phyloP scores from a whole-genome alignment of 1,284 basidiomycete genomes.

The Porodaedalea pini region DNA sequence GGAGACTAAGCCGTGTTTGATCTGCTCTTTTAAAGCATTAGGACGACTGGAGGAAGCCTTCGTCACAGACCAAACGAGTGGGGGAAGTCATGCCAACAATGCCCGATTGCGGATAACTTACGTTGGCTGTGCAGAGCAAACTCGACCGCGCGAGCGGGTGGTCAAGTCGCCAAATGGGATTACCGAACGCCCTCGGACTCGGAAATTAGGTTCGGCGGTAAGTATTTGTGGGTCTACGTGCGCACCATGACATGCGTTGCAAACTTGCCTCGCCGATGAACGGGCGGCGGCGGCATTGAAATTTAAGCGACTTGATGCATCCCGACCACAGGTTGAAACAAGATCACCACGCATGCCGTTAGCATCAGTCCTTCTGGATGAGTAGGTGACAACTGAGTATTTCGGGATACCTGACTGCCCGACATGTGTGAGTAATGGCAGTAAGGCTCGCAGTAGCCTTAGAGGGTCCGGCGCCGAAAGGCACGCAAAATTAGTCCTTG shows the following conservation, averaged over 20 bases:
- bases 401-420: background rate
- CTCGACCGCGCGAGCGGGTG: background rate
- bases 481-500: no score
- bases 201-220: conserved; percentile 5
- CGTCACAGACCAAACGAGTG: background rate
- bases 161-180: conserved; percentile 10
- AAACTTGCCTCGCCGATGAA: background rate
- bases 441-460: no score
- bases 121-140: conserved; percentile 7
- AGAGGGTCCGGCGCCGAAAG: no score
- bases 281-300: background rate
- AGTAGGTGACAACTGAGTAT: background rate
- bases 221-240: background rate
- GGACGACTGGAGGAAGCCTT: conserved; percentile 4
- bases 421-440: no score
- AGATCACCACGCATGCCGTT: background rate
- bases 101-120: conserved; percentile 6
- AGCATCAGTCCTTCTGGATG: background rate
- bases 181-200: background rate
- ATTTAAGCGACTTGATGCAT: background rate
- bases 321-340: background rate
- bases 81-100: conserved; percentile 6
- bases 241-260: background rate
- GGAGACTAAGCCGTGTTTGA: background rate
- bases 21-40: conserved; percentile 5